Conservation (phyloP, 257 asterid genomes). For the Gynochthodes officinalis region DNA sequence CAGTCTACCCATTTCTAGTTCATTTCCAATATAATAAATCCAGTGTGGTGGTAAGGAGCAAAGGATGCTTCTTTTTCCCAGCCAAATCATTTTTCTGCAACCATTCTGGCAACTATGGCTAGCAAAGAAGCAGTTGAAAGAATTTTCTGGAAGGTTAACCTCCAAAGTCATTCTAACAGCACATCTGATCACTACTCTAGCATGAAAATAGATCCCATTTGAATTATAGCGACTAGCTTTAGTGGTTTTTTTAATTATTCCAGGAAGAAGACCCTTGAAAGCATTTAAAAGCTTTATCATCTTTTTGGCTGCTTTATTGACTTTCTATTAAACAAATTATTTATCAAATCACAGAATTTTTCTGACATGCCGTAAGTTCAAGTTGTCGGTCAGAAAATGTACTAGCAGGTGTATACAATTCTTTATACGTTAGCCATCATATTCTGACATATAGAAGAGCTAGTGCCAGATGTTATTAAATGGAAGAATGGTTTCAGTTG, state of each 20-base stretch:
- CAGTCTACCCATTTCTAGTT: background rate
- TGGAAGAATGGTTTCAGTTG: background rate
- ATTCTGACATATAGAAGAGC: background rate
- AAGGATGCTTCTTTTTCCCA: background rate
- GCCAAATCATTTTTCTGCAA: background rate
- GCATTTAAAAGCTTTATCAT: background rate
- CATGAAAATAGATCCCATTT: background rate
- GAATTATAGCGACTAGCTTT: background rate
- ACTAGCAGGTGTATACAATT: background rate
- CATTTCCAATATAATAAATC: background rate
- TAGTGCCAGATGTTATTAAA: background rate
- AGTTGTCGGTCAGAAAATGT: background rate
- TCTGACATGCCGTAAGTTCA: background rate
- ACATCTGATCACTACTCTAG: background rate
- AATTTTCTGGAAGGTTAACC: no score
- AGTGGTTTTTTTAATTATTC: no score
- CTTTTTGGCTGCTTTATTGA: background rate
- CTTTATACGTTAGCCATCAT: background rate
- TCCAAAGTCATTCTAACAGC: background rate
- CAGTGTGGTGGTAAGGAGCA: background rate
- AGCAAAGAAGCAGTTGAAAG: no score
- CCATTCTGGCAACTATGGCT: no score
- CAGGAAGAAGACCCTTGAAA: background rate
- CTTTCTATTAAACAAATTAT: background rate
- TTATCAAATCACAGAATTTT: background rate